phyloP scores from a whole-genome alignment of 345 rosid genomes.

The Geranium rotundifolium region DNA sequence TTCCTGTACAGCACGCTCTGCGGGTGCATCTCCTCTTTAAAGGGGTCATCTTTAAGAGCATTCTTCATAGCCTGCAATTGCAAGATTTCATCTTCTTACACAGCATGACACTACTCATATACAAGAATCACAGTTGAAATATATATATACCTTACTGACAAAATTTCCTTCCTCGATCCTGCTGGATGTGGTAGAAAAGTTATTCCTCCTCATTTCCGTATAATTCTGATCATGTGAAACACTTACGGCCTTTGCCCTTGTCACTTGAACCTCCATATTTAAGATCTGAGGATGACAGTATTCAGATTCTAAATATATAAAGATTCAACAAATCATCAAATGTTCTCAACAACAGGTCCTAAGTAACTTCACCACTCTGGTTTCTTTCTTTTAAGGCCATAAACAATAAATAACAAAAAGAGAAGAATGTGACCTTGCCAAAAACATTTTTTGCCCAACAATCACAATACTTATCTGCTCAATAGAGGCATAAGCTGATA shows the following conservation, averaged over 20 bases:
- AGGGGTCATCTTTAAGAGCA: constrained; percentile 13
- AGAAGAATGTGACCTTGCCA: no score
- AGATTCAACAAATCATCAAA: not conserved
- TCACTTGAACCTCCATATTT: constrained; percentile 23
- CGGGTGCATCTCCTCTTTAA: constrained; percentile 13
- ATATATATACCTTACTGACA: not conserved
- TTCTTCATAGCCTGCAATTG: constrained; percentile 20
- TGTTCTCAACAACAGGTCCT: no score
- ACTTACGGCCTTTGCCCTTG: constrained; percentile 13
- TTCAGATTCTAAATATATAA: constrained; percentile 7
- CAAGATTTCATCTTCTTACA: constrained; percentile 3
- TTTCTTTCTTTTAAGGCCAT: no score
- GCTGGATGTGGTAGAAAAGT: constrained; percentile 6
- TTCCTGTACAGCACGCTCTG: constrained; percentile 25
- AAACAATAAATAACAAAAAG: no score
- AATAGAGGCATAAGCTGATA: no score
- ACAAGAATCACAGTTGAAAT: no score
- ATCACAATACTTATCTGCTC: no score
- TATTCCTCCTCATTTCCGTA: constrained; percentile 10
- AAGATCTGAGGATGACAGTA: constrained; percentile 14
- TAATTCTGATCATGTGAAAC: constrained; percentile 19
- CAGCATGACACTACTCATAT: not conserved
- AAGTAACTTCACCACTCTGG: no score
- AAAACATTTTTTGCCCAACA: no score
- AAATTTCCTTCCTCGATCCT: no score